These are phyloP conservation scores for Anthoceros angustus DNA, from an alignment of 225 moss, liverwort and hornwort genomes.

Conservation along the genomic window DNA sequence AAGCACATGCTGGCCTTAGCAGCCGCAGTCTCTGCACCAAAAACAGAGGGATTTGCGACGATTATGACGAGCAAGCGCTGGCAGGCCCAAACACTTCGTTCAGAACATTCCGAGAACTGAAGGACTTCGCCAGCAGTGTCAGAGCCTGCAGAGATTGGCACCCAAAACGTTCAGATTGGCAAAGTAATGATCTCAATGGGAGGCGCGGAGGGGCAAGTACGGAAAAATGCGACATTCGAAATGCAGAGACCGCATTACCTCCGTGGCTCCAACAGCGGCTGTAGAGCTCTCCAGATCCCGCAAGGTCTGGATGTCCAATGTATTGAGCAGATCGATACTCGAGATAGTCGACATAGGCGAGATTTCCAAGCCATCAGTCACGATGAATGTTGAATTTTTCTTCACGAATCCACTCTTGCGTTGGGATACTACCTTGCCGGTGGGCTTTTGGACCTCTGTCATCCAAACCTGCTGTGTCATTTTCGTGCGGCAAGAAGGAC, in stretches of 20 bases:
- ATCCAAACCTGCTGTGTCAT: neutral
- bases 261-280: neutral
- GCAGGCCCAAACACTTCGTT: constrained; percentile 1
- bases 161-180: neutral
- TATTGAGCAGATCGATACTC: neutral
- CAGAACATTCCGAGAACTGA: neutral
- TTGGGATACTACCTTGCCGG: neutral
- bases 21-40: no score
- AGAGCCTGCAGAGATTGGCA: neutral
- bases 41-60: no score
- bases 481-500: neutral
- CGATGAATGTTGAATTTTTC: neutral
- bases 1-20: no score
- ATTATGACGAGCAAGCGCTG: no score
- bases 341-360: neutral
- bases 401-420: neutral
- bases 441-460: neutral
- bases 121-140: neutral
- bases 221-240: neutral
- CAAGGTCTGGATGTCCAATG: neutral
- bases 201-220: no score
- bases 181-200: no score
- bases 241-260: neutral
- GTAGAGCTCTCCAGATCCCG: neutral
- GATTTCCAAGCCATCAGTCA: neutral